Evolutionary conservation across 345 rosid species (phyloP).

Genomic region (Eucalyptus cloeziana): DNA sequence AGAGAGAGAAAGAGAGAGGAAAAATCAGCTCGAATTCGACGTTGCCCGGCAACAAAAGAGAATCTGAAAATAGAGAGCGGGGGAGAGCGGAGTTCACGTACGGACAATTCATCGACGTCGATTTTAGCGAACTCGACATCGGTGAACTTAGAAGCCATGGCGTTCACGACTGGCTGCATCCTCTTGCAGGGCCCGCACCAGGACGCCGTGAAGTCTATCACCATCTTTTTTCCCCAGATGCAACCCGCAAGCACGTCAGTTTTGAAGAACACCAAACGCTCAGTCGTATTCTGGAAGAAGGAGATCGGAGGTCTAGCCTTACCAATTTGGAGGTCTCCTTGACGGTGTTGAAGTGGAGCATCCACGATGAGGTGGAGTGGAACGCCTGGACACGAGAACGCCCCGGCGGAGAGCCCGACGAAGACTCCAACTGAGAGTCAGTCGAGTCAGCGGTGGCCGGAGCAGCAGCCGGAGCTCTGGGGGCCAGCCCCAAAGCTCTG

Average conservation of each 20-base stretch:
- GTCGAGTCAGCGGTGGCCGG: neutral
- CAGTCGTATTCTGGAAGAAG: neutral
- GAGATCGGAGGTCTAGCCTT: neutral
- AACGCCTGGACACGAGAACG: constrained; percentile 22
- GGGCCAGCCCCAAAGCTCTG: neutral
- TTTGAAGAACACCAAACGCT: neutral
- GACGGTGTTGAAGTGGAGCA: constrained; percentile 56
- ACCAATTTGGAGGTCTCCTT: constrained; percentile 57
- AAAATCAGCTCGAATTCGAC: neutral
- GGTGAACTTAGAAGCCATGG: constrained; percentile 29
- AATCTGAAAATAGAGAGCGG: neutral
- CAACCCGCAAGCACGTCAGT: neutral
- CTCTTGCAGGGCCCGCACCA: constrained; percentile 90
- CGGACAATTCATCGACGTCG: constrained; percentile 79
- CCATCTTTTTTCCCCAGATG: neutral
- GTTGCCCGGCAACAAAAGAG: neutral
- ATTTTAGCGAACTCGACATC: constrained; percentile 66
- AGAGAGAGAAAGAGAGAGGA: too few relatives aligned
- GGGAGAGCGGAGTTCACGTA: constrained; percentile 7
- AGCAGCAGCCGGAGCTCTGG: neutral
- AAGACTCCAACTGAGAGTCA: neutral
- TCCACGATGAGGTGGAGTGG: constrained; percentile 62
- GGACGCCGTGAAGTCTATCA: constrained; percentile 53
- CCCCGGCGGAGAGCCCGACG: neutral
- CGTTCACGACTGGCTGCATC: constrained; percentile 43